These are phyloP conservation scores for Aurifilum marmelostoma DNA, from an alignment of 2,329 filamentous ascomycete genomes.

Conservation along the genomic window DNA sequence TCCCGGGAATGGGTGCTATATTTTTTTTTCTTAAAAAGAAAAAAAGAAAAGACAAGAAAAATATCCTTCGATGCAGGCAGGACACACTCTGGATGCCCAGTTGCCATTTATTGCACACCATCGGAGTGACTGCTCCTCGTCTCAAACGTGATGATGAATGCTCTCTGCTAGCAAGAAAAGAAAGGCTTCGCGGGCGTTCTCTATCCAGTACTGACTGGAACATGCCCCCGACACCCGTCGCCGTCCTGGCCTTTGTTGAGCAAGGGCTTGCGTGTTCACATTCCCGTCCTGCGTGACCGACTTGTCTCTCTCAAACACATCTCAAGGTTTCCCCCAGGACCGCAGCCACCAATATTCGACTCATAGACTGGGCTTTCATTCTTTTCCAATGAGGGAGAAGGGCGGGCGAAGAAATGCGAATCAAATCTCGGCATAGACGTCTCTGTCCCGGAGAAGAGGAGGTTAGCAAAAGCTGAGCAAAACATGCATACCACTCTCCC, in stretches of 20 bases:
- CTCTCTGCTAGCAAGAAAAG: background rate
- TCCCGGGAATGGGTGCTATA: background rate
- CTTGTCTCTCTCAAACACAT: background rate
- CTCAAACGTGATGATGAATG: background rate
- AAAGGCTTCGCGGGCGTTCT: background rate
- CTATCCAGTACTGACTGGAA: background rate
- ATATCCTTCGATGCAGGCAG: background rate
- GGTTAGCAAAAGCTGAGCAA: constrained; percentile 10
- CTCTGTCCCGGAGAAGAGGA: background rate
- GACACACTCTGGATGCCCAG: background rate
- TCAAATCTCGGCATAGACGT: constrained; percentile 4
- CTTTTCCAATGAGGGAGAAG: background rate
- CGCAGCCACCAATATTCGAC: background rate
- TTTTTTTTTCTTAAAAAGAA: no score
- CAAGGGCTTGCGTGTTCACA: background rate
- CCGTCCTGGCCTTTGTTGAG: background rate
- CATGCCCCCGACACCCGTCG: background rate
- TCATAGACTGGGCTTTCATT: background rate
- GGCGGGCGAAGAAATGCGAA: background rate
- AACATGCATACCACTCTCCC: background rate
- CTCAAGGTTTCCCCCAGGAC: background rate
- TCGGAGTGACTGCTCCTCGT: background rate
- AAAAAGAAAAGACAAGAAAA: no score
- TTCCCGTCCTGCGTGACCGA: background rate
- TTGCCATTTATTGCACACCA: background rate